Conservation (phyloP, 2,329 filamentous ascomycete species). For the Incumbomyces delicatus region DNA sequence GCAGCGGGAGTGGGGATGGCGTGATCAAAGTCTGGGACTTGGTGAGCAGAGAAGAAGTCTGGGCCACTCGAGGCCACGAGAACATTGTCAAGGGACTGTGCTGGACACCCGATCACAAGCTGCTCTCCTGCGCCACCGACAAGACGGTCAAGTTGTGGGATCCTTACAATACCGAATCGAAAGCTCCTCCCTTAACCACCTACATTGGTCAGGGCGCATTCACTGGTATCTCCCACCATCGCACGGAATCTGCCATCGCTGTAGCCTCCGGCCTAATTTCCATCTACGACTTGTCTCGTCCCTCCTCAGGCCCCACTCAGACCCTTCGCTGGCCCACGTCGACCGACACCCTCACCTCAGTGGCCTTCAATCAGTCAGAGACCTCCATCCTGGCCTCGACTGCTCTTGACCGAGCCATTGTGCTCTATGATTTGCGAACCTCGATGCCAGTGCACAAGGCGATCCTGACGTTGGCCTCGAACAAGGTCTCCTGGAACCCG, state of each 20-base stretch:
- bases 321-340: slow-evolving; percentile 78
- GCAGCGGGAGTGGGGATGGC: slow-evolving; percentile 82
- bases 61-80: slow-evolving; percentile 75
- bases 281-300: slow-evolving; percentile 77
- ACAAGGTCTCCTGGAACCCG: slow-evolving; percentile 83
- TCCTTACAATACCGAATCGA: slow-evolving; percentile 64
- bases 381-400: slow-evolving; percentile 81
- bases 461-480: slow-evolving; percentile 70
- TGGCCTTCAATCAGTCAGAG: slow-evolving; percentile 89
- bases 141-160: slow-evolving; percentile 84
- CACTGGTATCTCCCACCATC: slow-evolving; percentile 73
- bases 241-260: slow-evolving; percentile 68
- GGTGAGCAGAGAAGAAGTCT: slow-evolving; percentile 60
- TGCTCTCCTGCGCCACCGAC: slow-evolving; percentile 80
- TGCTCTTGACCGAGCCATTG: slow-evolving; percentile 73
- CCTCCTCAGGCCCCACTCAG: slow-evolving; percentile 67
- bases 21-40: slow-evolving; percentile 91
- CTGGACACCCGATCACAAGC: slow-evolving; percentile 77
- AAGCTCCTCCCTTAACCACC: slow-evolving; percentile 65
- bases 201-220: slow-evolving; percentile 79
- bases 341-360: slow-evolving; percentile 78
- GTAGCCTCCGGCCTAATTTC: slow-evolving; percentile 65
- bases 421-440: slow-evolving; percentile 87
- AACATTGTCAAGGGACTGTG: slow-evolving; percentile 86
- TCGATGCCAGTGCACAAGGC: slow-evolving; percentile 72